A percentile compares a stretch with the other conserved stretches of the same genome.
Conservation (phyloP, 495 filamentous ascomycete genomes). For the Tuber indicum region DNA sequence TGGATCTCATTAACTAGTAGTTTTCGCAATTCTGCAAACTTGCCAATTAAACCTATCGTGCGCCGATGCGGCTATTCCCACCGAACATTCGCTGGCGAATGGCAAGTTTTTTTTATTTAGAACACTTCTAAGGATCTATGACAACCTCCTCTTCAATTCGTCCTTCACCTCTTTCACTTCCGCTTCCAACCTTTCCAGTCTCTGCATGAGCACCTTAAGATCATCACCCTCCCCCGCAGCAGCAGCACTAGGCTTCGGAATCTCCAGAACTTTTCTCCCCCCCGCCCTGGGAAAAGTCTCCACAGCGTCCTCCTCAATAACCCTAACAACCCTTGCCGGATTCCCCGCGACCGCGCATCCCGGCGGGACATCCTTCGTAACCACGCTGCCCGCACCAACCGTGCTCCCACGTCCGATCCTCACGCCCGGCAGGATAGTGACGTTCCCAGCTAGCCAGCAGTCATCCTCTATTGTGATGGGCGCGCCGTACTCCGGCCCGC, state of each 20-base stretch:
- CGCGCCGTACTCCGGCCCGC: conserved; percentile 68
- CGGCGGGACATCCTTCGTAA: conserved; percentile 69
- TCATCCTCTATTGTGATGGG: conserved; percentile 77
- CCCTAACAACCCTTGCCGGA: conserved; percentile 57
- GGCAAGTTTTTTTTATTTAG: no score
- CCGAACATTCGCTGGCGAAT: no score
- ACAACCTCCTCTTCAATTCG: conserved; percentile 16
- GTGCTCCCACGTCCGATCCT: conserved; percentile 66
- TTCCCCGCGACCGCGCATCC: conserved; percentile 62
- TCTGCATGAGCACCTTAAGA: conserved; percentile 17
- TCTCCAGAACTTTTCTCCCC: not conserved
- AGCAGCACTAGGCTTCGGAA: not conserved
- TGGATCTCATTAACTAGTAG: not conserved
- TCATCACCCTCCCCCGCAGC: conserved; percentile 11
- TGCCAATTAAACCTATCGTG: not conserved
- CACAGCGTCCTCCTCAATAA: conserved; percentile 45
- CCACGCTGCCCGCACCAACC: conserved; percentile 81
- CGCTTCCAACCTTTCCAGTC: conserved; percentile 16
- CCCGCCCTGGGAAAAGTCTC: not conserved
- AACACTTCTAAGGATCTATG: not conserved
- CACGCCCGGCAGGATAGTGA: conserved; percentile 68
- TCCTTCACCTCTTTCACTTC: conserved; percentile 19
- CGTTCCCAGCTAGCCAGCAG: conserved; percentile 82
- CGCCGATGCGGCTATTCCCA: not conserved
- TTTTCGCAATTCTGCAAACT: not conserved